Conservation (phyloP, 352 stramenopile genomes). For the Phytopythium boreale region DNA sequence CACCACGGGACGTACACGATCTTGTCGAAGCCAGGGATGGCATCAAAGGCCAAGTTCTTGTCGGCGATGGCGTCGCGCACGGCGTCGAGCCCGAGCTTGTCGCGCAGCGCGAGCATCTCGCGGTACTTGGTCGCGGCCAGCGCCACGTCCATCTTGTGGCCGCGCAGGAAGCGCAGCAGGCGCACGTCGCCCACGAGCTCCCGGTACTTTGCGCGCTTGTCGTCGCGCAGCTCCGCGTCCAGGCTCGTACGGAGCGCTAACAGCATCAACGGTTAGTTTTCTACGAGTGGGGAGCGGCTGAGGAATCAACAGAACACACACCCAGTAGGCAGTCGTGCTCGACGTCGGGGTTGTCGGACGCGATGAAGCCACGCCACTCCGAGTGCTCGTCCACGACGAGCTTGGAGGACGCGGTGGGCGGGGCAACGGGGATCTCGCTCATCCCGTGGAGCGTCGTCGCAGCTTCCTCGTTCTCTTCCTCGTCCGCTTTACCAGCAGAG, state of each 20-base stretch:
- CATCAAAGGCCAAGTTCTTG: slow-evolving; percentile 39
- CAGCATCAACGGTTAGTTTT: not conserved
- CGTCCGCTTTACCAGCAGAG: not conserved
- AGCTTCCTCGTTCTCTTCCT: not conserved
- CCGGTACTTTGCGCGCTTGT: slow-evolving; percentile 28
- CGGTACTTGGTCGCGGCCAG: slow-evolving; percentile 58
- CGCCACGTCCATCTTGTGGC: slow-evolving; percentile 71
- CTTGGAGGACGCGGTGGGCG: slow-evolving; percentile 41
- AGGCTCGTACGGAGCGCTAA: slow-evolving; percentile 58
- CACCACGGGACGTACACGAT: slow-evolving; percentile 41
- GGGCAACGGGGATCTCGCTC: slow-evolving; percentile 64
- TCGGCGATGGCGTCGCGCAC: slow-evolving; percentile 51
- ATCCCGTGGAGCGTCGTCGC: slow-evolving; percentile 14
- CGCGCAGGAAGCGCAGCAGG: slow-evolving; percentile 65
- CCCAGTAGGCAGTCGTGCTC: slow-evolving; percentile 58
- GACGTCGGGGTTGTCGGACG: slow-evolving; percentile 57
- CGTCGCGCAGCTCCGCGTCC: slow-evolving; percentile 51
- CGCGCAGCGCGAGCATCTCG: slow-evolving; percentile 58
- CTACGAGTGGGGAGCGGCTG: no score
- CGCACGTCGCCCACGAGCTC: slow-evolving; percentile 62
- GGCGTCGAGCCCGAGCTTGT: slow-evolving; percentile 55
- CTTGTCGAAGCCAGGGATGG: slow-evolving; percentile 50
- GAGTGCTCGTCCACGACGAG: slow-evolving; percentile 59
- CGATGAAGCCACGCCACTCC: slow-evolving; percentile 61
- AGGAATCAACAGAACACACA: no score